Conservation (phyloP, 306 rosid genomes). For the Corylus americana region DNA sequence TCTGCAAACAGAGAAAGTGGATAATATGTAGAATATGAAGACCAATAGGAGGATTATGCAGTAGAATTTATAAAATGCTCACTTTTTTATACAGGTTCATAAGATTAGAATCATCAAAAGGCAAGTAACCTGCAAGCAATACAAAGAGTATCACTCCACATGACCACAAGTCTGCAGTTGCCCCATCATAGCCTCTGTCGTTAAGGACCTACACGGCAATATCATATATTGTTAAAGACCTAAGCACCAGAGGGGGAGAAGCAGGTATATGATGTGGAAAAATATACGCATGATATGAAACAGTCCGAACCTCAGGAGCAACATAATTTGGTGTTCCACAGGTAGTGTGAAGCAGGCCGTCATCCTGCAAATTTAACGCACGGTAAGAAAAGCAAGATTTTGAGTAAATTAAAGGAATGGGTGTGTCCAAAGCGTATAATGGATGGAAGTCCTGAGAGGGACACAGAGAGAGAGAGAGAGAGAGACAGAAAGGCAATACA, state of each 20-base stretch:
- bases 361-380: slow-evolving; percentile 61
- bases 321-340: slow-evolving; percentile 99
- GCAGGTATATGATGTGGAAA: not conserved
- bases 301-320: slow-evolving; percentile 86
- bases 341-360: slow-evolving; percentile 96
- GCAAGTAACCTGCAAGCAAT: slow-evolving; percentile 98
- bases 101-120: slow-evolving; percentile 91
- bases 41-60: slow-evolving; percentile 7
- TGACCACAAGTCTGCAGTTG: slow-evolving; percentile 96
- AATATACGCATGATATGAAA: slow-evolving; percentile 25
- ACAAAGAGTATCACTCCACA: slow-evolving; percentile 99
- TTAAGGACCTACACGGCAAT: slow-evolving; percentile 70
- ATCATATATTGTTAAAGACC: slow-evolving; percentile 23
- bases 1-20: slow-evolving; percentile 57
- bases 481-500: not conserved
- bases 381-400: slow-evolving; percentile 19
- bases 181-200: slow-evolving; percentile 95
- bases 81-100: slow-evolving; percentile 86
- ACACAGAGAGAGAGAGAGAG: not conserved
- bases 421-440: not conserved
- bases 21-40: slow-evolving; percentile 29
- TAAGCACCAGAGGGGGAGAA: slow-evolving; percentile 9
- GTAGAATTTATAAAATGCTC: slow-evolving; percentile 36
- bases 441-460: not conserved
- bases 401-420: slow-evolving; percentile 1